These are phyloP conservation scores for Vitis hybrid DNA, from an alignment of 177 flowering plant genomes.

Conservation along the genomic window DNA sequence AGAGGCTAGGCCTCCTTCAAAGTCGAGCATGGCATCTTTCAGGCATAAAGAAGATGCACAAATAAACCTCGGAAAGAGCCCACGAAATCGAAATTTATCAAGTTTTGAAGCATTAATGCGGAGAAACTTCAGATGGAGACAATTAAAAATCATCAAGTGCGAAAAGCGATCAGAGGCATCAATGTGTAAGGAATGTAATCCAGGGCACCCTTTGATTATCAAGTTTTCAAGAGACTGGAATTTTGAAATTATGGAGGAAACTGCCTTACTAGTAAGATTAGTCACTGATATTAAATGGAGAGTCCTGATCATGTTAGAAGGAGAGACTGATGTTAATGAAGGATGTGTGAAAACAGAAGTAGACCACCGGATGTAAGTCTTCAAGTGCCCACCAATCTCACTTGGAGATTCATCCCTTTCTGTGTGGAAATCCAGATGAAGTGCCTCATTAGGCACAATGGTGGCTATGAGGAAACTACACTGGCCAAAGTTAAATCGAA, in stretches of 20 bases:
- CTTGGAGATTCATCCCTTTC: neutral
- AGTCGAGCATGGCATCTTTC: constrained; percentile 26
- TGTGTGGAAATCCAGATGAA: constrained; percentile 20
- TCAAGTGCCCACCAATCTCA: neutral
- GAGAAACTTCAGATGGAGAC: constrained; percentile 18
- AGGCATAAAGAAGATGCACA: constrained; percentile 20
- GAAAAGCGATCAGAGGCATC: constrained; percentile 12
- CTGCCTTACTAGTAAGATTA: constrained; percentile 17
- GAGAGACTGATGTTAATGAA: neutral
- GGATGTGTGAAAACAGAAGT: neutral
- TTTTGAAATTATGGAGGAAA: constrained; percentile 17
- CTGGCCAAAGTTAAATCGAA: constrained; percentile 18
- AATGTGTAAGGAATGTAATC: constrained; percentile 14
- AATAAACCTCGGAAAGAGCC: constrained; percentile 19
- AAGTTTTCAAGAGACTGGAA: constrained; percentile 22
- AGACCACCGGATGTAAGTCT: neutral
- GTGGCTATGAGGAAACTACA: constrained; percentile 11
- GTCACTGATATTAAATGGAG: constrained; percentile 24
- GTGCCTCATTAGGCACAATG: constrained; percentile 12
- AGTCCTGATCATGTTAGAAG: constrained; percentile 17
- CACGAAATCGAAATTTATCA: constrained; percentile 16
- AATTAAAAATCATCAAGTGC: constrained; percentile 20
- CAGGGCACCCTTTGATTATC: constrained; percentile 20
- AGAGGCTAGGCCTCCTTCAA: constrained; percentile 18
- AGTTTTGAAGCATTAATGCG: constrained; percentile 16